Evolutionary conservation across 2,329 filamentous ascomycete genomes (phyloP), one percentile per base, ranked within the genome.

Genomic region (Cytospora schulzeri): DNA sequence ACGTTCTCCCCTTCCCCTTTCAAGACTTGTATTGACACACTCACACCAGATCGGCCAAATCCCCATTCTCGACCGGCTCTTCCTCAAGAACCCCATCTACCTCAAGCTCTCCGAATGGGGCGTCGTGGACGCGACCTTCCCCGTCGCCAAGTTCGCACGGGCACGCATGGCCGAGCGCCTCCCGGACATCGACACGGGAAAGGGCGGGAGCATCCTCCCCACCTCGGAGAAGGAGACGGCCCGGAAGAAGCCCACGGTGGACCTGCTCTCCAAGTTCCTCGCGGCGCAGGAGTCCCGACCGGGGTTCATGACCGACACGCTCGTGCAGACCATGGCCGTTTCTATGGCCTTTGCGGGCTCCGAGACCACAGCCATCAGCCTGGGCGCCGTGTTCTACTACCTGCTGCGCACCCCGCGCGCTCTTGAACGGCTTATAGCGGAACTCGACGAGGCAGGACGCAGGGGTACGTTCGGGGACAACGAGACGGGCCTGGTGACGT

Each of bases 11-110:
- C n/a, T n/a, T n/a, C n/a, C n/a, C n/a, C n/a, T n/a, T n/a, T n/a
- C n/a, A n/a, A n/a, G n/a, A n/a, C 19, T 38, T 6, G 38, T 22
- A 19, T 35, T 64, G n/a, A 61, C 26, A 61, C 26, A 45, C 12
- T 22, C 8, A 2, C 5, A 4, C 1, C 54, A 88, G 85, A 79
- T 92, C 31, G 91, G 91, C 7, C 91, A 93, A 78, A 90, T 92
- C 56, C 91, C 75, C 3, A 81, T 88, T 66, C 80, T 93, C 1
- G 91, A 93, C 71, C 80, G 83, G 0, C 63, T 93, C 29, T 81
- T 91, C 65, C 83, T 88, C 68, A 93, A 93, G 78, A 94, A 93
- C 71, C 90, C 90, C 0, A 75, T 93, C 68, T 87, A 86, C 68
- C 83, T 92, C 14, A 83, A 88, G 60, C 81, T 90, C 4, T 87